Evolutionary conservation across 805 yeast genomes (phyloP).

Genomic region (Saturnispora diversa): DNA sequence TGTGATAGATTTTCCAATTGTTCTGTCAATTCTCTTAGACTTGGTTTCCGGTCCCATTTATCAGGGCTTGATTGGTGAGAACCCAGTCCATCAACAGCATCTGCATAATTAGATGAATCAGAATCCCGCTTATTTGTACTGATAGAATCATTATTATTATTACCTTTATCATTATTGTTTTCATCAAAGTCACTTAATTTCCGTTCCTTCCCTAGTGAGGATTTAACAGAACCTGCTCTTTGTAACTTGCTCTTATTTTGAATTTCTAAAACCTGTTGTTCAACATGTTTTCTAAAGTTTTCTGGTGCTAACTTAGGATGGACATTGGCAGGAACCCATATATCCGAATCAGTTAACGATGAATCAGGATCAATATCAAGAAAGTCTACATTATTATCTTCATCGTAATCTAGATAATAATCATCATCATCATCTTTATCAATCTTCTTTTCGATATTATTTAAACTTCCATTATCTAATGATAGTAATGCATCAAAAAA

Average conservation of each 20-base stretch:
- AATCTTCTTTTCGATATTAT: no score
- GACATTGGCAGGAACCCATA: constrained; percentile 94
- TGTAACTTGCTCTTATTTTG: constrained; percentile 31
- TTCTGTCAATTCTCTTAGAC: constrained; percentile 60
- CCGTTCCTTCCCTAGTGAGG: constrained; percentile 21
- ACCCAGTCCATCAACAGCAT: constrained; percentile 7
- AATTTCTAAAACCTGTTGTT: constrained; percentile 45
- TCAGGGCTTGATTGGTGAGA: constrained; percentile 8
- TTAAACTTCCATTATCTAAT: no score
- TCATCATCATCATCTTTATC: constrained; percentile 6
- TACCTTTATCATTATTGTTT: neutral
- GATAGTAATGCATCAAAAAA: no score
- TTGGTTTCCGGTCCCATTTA: constrained; percentile 35
- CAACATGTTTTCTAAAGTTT: constrained; percentile 62
- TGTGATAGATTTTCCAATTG: constrained; percentile 70
- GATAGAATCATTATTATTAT: neutral
- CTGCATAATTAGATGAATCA: constrained; percentile 2
- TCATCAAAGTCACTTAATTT: constrained; percentile 9
- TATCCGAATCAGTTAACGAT: constrained; percentile 14
- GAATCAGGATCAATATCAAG: constrained; percentile 15
- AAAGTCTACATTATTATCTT: constrained; percentile 14
- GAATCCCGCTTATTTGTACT: no score
- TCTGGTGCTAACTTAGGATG: constrained; percentile 97
- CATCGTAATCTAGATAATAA: constrained; percentile 22
- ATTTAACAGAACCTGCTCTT: constrained; percentile 23